These are phyloP conservation scores for Grigorovia transvaalensis DNA, from an alignment of 805 yeast species.

Conservation along the genomic window DNA sequence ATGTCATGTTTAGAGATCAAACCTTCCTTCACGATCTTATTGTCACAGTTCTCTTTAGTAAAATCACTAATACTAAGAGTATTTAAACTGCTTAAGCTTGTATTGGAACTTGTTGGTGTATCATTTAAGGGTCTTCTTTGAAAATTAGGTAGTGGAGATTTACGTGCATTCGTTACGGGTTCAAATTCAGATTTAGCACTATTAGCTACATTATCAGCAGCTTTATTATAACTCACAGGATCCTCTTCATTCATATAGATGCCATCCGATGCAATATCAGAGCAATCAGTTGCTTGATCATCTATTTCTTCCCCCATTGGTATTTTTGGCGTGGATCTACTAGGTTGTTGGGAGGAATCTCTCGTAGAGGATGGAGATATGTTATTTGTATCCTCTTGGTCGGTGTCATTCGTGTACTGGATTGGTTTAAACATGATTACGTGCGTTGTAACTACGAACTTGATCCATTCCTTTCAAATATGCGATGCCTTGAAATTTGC, in stretches of 20 bases:
- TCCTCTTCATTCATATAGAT: neutral
- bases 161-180: neutral
- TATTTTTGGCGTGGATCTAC: neutral
- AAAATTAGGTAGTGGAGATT: slow-evolving; percentile 38
- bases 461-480: neutral
- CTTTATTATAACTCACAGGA: too few relatives aligned
- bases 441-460: neutral
- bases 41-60: slow-evolving; percentile 38
- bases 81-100: slow-evolving; percentile 30
- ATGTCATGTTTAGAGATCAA: slow-evolving; percentile 53
- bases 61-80: slow-evolving; percentile 90
- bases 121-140: slow-evolving; percentile 65
- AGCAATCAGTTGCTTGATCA: neutral
- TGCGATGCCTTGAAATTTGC: neutral
- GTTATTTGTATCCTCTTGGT: neutral
- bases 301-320: neutral
- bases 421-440: neutral
- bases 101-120: slow-evolving; percentile 51
- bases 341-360: neutral
- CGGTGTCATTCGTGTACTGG: neutral
- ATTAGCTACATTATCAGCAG: too few relatives aligned
- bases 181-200: neutral
- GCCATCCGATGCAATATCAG: neutral
- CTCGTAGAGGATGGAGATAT: neutral
- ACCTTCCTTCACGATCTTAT: slow-evolving; percentile 71